Conservation (phyloP, 768 basidiomycete genomes). For the Kwoniella newhampshirensis region DNA sequence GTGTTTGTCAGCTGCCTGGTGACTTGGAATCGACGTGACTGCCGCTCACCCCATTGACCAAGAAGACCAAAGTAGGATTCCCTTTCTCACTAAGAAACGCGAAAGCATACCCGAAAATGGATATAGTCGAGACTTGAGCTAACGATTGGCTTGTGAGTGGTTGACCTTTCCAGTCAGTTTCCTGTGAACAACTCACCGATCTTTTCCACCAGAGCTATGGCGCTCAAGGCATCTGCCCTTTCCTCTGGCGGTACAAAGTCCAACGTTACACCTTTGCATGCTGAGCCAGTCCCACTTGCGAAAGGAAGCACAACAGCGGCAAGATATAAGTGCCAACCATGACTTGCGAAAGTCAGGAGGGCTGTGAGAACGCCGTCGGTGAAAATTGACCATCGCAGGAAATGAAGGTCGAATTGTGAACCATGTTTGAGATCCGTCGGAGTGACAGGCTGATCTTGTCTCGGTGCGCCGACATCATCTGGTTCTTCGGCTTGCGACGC, state of each 20-base stretch:
- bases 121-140: constrained; percentile 40
- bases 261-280: constrained; percentile 50
- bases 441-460: constrained; percentile 13
- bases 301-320: constrained; percentile 50
- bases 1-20: not conserved
- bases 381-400: constrained; percentile 46
- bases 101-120: constrained; percentile 39
- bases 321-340: constrained; percentile 47
- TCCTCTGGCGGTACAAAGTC: constrained; percentile 47
- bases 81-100: constrained; percentile 33
- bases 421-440: constrained; percentile 41
- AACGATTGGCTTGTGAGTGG: no score
- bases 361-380: constrained; percentile 47
- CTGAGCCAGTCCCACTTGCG: constrained; percentile 50
- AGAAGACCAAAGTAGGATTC: constrained; percentile 35
- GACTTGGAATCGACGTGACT: not conserved
- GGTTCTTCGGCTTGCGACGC: constrained; percentile 29
- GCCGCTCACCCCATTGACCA: constrained; percentile 44
- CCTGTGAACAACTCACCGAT: constrained; percentile 29
- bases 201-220: constrained; percentile 47
- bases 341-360: constrained; percentile 21
- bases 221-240: constrained; percentile 47
- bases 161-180: no score
- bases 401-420: constrained; percentile 47
- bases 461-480: constrained; percentile 17